Percentiles rank a stretch among this genome's conserved stretches.
phyloP scores from a whole-genome alignment of 176 grass and related monocot species.

The Zoysia japonica region DNA sequence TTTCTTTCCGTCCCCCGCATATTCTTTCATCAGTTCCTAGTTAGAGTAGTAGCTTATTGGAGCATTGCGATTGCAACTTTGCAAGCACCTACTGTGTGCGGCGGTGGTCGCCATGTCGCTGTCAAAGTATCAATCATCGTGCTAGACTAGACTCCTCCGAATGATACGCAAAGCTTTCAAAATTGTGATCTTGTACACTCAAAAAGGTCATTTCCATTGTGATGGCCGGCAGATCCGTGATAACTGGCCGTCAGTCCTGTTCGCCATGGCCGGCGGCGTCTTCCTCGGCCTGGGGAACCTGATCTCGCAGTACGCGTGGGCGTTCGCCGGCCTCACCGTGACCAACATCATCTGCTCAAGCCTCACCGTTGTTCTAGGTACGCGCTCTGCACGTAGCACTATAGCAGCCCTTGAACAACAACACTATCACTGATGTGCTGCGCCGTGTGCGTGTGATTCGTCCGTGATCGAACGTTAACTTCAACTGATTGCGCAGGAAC shows the following conservation, averaged over 20 bases:
- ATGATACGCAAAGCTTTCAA: too few species aligned
- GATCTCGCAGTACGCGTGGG: not conserved
- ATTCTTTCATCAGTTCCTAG: not conserved
- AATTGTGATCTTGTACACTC: too few species aligned
- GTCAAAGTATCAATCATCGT: too few species aligned
- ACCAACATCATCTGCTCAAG: conserved; percentile 5
- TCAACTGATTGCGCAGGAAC: not conserved
- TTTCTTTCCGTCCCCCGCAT: too few species aligned
- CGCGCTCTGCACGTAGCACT: not conserved
- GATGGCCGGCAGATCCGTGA: not conserved
- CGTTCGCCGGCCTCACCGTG: not conserved
- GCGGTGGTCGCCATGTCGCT: not conserved
- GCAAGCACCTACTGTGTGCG: not conserved
- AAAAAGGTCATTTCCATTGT: not conserved
- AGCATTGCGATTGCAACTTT: not conserved
- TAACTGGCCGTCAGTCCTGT: not conserved
- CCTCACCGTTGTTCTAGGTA: not conserved
- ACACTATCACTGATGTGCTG: not conserved
- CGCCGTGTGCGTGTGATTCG: not conserved
- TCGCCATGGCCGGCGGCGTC: not conserved
- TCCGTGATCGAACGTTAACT: not conserved
- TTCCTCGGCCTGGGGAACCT: not conserved
- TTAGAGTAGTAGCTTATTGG: not conserved
- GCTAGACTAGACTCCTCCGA: too few species aligned
- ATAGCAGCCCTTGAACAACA: not conserved